phyloP scores from a whole-genome alignment of 768 basidiomycete genomes.

The Suillus occidentalis region DNA sequence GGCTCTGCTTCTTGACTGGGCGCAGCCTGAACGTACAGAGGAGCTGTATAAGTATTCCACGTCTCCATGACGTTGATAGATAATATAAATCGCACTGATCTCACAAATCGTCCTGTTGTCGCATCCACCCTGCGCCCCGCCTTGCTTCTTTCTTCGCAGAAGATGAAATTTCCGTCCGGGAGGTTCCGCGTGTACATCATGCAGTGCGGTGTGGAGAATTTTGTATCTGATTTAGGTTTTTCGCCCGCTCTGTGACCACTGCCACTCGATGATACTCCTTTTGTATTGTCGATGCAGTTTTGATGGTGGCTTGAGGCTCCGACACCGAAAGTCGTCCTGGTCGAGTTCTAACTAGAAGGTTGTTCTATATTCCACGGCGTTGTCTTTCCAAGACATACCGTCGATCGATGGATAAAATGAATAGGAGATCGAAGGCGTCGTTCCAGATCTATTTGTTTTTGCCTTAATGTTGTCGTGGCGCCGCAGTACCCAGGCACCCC shows the following conservation, averaged over 20 bases:
- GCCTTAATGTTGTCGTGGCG: background rate
- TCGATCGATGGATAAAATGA: background rate
- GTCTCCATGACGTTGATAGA: too few relatives aligned
- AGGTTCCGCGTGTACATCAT: background rate
- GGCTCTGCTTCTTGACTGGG: background rate
- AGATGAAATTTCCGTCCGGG: background rate
- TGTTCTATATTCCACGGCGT: background rate
- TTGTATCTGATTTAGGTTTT: background rate
- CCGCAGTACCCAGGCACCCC: background rate
- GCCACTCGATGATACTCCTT: background rate
- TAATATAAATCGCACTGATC: too few relatives aligned
- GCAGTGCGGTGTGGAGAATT: background rate
- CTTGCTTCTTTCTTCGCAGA: background rate
- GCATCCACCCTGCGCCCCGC: background rate
- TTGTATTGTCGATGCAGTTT: too few relatives aligned
- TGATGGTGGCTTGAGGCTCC: background rate
- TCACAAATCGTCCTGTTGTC: background rate
- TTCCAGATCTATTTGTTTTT: background rate
- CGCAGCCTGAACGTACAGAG: background rate
- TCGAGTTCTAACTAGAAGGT: background rate
- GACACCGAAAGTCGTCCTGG: background rate
- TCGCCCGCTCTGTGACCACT: background rate
- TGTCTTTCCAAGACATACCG: background rate
- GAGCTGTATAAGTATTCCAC: too few relatives aligned
- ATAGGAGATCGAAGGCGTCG: background rate